phyloP scores from a whole-genome alignment of 1,284 basidiomycete species.

The Fomitopsis pinicola region DNA sequence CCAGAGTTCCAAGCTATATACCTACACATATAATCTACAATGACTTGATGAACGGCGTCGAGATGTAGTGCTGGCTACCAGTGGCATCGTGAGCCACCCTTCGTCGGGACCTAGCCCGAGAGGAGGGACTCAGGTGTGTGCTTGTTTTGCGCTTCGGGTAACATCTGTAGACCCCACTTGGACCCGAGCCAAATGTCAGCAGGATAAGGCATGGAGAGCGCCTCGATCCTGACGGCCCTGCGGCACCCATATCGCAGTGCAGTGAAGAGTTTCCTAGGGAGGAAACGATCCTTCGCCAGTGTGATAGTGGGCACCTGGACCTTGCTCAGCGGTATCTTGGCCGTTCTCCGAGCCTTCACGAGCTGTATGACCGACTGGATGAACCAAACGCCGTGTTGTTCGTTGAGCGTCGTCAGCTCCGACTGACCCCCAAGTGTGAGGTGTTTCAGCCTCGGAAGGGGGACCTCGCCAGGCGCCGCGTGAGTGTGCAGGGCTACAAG shows the following conservation, averaged over 20 bases:
- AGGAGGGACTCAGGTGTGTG: neutral
- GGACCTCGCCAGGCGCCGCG: neutral
- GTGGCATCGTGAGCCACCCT: too few species aligned
- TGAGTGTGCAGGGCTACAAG: neutral
- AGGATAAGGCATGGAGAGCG: neutral
- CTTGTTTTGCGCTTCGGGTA: neutral
- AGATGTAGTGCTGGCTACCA: too few species aligned
- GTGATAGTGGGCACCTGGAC: neutral
- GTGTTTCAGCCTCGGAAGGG: neutral
- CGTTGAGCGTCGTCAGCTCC: neutral
- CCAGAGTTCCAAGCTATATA: neutral
- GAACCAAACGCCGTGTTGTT: neutral
- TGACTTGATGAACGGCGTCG: too few species aligned
- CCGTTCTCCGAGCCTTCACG: neutral
- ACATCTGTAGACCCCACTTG: neutral
- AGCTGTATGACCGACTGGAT: neutral
- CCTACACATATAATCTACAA: too few species aligned
- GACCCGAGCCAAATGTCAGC: neutral
- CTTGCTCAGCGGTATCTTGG: neutral
- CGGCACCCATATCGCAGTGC: neutral
- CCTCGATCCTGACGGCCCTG: neutral
- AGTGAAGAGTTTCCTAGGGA: neutral
- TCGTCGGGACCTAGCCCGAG: neutral
- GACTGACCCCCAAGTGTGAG: neutral
- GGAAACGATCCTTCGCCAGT: neutral